Evolutionary conservation across 352 stramenopile species (phyloP).

Genomic region (Phytophthora aleatoria): DNA sequence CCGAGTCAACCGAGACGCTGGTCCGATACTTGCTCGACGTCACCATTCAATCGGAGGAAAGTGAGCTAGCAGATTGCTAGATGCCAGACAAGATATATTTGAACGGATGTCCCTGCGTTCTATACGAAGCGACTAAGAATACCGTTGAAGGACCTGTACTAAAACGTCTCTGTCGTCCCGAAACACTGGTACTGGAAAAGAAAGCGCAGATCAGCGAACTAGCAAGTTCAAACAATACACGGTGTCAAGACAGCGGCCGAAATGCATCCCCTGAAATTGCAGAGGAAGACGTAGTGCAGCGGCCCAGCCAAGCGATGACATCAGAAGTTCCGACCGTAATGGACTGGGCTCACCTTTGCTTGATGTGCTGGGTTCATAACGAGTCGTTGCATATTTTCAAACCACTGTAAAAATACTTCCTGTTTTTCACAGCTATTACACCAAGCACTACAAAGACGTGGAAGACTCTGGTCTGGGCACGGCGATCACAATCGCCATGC

Average conservation of each 20-base stretch:
- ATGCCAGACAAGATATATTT: not conserved
- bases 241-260: too few relatives aligned
- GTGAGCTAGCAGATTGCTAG: slow-evolving; percentile 13
- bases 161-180: slow-evolving; percentile 1
- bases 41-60: slow-evolving; percentile 10
- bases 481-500: not conserved
- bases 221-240: not conserved
- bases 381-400: slow-evolving; percentile 8
- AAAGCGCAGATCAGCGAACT: not conserved
- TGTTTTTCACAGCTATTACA: not conserved
- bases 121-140: slow-evolving; percentile 1
- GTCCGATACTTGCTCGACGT: slow-evolving; percentile 17
- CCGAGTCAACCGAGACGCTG: slow-evolving; percentile 15
- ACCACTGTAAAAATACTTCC: not conserved
- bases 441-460: not conserved
- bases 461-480: not conserved
- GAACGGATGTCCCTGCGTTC: too few relatives aligned
- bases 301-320: not conserved
- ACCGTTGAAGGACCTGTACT: slow-evolving; percentile 3
- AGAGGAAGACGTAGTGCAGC: not conserved
- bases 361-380: slow-evolving; percentile 6
- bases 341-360: not conserved
- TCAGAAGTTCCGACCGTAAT: slow-evolving; percentile 1
- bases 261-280: too few relatives aligned
- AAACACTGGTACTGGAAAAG: slow-evolving; percentile 9